A percentile compares a stretch with the other conserved stretches of the same genome.
These are phyloP conservation scores for Takashimella tepidaria DNA, from an alignment of 1,284 basidiomycete species.

Conservation along the genomic window DNA sequence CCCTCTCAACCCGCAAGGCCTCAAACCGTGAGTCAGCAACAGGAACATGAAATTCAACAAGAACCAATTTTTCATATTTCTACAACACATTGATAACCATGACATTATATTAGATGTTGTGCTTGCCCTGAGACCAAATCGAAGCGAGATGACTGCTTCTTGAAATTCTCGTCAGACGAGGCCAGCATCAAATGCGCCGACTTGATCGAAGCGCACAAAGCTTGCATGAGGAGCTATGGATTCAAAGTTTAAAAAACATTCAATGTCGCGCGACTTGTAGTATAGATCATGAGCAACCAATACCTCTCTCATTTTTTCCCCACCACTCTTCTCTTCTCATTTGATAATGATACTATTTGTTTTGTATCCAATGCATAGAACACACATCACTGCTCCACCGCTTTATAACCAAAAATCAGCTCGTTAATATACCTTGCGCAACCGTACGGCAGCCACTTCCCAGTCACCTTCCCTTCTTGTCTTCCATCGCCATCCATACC, in stretches of 20 bases:
- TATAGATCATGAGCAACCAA: too few relatives aligned
- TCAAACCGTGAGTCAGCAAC: constrained; percentile 75
- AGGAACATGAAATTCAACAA: too few relatives aligned
- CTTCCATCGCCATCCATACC: constrained; percentile 44
- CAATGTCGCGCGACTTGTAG: too few relatives aligned
- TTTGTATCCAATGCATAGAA: background rate
- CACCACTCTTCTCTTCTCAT: constrained; percentile 3
- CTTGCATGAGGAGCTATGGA: constrained; percentile 83
- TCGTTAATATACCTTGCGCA: constrained; percentile 17
- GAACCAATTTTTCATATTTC: background rate
- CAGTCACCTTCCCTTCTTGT: constrained; percentile 36
- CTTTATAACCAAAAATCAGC: too few relatives aligned
- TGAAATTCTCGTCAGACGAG: constrained; percentile 64
- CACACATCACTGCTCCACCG: background rate
- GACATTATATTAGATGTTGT: constrained; percentile 62
- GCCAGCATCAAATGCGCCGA: constrained; percentile 74
- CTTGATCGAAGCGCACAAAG: constrained; percentile 70
- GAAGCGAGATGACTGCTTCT: constrained; percentile 86
- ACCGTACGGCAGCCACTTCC: constrained; percentile 38
- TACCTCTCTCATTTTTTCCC: too few relatives aligned
- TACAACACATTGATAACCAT: background rate
- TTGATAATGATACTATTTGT: constrained; percentile 1
- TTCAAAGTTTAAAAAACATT: constrained; percentile 68
- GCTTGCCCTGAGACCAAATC: constrained; percentile 93
- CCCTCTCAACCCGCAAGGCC: constrained; percentile 78